A percentile compares a stretch with the other conserved stretches of the same genome.
phyloP scores from a whole-genome alignment of 208 protist genomes.

The Phytomonas francai region DNA sequence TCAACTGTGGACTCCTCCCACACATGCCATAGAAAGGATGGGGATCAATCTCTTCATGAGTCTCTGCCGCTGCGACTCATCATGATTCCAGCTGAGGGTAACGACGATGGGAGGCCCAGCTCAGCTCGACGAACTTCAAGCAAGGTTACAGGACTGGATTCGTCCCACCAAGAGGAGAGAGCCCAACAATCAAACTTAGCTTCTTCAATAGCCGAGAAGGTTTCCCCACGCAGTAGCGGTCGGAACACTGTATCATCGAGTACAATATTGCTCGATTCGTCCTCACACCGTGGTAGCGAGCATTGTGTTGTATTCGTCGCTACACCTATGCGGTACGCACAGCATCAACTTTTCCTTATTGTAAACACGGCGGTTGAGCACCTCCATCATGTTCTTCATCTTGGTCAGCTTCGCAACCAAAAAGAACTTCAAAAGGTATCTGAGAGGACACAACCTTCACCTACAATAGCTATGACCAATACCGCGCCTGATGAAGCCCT shows the following conservation, averaged over 20 bases:
- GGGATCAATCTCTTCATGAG: not conserved
- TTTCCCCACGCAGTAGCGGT: not conserved
- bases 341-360: not conserved
- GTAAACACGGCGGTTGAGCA: not conserved
- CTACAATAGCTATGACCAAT: not conserved
- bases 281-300: not conserved
- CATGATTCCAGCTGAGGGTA: not conserved
- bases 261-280: not conserved
- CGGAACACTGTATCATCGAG: not conserved
- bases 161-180: not conserved
- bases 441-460: not conserved
- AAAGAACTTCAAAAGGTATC: not conserved
- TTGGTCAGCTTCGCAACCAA: not conserved
- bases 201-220: not conserved
- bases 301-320: not conserved
- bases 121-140: not conserved
- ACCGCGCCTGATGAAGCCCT: not conserved
- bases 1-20: not conserved
- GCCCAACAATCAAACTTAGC: not conserved
- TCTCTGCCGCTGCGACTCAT: not conserved
- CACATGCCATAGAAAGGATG: not conserved
- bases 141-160: not conserved
- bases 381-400: not conserved
- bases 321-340: not conserved
- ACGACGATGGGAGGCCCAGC: not conserved